Conservation (phyloP, 495 filamentous ascomycete species). For the Hypoxylon perforatum region DNA sequence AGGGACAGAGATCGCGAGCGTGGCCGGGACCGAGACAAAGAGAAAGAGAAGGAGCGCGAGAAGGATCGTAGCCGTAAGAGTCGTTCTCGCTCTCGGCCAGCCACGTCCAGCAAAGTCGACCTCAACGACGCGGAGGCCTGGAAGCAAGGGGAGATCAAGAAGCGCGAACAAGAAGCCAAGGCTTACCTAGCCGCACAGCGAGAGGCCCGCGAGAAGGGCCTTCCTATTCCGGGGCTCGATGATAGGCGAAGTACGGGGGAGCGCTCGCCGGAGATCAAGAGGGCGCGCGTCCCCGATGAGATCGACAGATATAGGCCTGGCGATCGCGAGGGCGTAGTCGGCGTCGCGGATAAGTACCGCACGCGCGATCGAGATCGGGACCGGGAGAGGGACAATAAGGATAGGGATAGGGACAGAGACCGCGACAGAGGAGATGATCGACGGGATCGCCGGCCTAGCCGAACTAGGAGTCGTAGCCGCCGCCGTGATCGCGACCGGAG, state of each 20-base stretch:
- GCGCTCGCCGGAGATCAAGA: conserved; percentile 59
- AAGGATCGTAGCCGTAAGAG: conserved; percentile 47
- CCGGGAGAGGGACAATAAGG: conserved; percentile 22
- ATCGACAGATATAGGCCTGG: conserved; percentile 58
- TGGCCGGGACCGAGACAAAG: neutral
- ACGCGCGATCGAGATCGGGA: conserved; percentile 40
- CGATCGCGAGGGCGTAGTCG: conserved; percentile 44
- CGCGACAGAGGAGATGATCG: conserved; percentile 41
- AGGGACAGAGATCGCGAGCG: conserved; percentile 42
- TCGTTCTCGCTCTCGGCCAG: conserved; percentile 51
- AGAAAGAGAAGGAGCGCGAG: conserved; percentile 18
- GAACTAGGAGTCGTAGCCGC: conserved; percentile 51
- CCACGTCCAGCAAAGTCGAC: conserved; percentile 38
- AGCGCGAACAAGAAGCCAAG: conserved; percentile 68
- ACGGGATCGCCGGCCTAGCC: conserved; percentile 52
- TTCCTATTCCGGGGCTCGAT: conserved; percentile 59
- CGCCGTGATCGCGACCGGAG: conserved; percentile 49
- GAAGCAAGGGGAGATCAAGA: conserved; percentile 65
- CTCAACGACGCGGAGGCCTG: conserved; percentile 52
- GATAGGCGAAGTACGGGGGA: conserved; percentile 55
- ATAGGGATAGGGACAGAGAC: conserved; percentile 36
- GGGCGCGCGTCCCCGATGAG: conserved; percentile 53
- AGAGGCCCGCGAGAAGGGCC: conserved; percentile 62
- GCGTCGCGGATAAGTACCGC: conserved; percentile 18
- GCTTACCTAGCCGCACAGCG: conserved; percentile 65